Conservation (phyloP, 441 rosid genomes). For the Viola pubescens region DNA sequence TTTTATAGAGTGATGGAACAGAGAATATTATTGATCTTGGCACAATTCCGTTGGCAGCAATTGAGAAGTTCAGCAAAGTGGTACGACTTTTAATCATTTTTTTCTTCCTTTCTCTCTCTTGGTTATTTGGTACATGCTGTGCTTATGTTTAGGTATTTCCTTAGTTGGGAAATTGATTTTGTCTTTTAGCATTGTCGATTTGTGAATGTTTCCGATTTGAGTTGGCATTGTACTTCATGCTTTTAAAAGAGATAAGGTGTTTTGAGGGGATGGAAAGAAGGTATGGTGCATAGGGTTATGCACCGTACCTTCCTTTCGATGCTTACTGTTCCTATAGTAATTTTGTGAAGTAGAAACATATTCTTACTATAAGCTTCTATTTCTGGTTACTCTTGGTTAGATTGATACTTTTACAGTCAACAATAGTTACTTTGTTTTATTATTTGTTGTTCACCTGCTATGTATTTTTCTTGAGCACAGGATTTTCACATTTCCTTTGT, state of each 20-base stretch:
- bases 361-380: too few relatives aligned
- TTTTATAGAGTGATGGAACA: constrained; percentile 71
- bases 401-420: background rate
- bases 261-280: too few relatives aligned
- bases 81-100: constrained; percentile 33
- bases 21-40: constrained; percentile 69
- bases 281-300: too few relatives aligned
- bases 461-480: constrained; percentile 5
- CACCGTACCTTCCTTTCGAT: too few relatives aligned
- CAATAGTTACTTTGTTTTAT: background rate
- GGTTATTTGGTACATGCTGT: constrained; percentile 5
- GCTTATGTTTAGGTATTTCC: constrained; percentile 4
- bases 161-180: too few relatives aligned
- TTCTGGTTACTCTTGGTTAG: background rate
- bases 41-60: constrained; percentile 72
- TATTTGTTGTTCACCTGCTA: constrained; percentile 1
- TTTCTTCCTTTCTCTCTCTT: constrained; percentile 10
- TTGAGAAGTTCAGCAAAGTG: constrained; percentile 87
- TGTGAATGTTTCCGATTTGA: too few relatives aligned
- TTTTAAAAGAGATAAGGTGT: too few relatives aligned
- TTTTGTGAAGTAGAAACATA: too few relatives aligned
- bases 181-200: too few relatives aligned
- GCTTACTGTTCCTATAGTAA: too few relatives aligned
- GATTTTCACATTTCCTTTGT: constrained; percentile 12
- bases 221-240: too few relatives aligned